Percentiles rank a stretch among this genome's conserved stretches.
These are phyloP conservation scores for Plenodomus lindquistii DNA, from an alignment of 2,329 filamentous ascomycete species.

Conservation along the genomic window DNA sequence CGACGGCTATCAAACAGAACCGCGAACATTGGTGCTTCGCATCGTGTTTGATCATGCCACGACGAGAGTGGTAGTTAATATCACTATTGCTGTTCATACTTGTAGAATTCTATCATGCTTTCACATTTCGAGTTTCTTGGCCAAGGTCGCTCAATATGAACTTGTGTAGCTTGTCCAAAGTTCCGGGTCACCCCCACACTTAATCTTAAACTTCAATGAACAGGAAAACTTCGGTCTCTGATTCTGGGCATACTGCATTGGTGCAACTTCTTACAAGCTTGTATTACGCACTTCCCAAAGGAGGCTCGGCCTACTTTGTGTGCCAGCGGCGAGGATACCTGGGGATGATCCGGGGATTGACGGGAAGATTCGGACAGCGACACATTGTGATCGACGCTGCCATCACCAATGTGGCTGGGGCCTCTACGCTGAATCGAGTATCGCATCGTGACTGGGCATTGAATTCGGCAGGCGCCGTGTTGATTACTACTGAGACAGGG, in stretches of 20 bases:
- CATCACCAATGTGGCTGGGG: not conserved
- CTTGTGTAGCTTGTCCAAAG: not conserved
- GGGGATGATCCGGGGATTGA: too few relatives aligned
- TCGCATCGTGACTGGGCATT: not conserved
- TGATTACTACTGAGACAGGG: not conserved
- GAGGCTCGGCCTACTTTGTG: not conserved
- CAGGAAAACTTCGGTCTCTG: not conserved
- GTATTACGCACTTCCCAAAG: not conserved
- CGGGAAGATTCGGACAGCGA: not conserved
- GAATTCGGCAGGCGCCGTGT: not conserved
- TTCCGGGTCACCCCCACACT: not conserved
- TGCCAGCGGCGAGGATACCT: not conserved
- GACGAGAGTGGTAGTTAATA: not conserved
- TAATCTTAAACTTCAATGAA: not conserved
- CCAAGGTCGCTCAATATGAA: not conserved
- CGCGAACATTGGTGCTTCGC: not conserved
- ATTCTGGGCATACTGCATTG: not conserved
- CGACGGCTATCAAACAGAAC: not conserved
- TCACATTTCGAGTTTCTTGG: not conserved
- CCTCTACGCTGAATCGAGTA: not conserved
- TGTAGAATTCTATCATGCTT: not conserved
- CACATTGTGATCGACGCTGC: not conserved
- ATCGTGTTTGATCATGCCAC: not conserved
- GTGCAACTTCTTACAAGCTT: not conserved
- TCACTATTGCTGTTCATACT: not conserved